phyloP scores from a whole-genome alignment of 1,284 basidiomycete species.

The Phenoliferia sp. region DNA sequence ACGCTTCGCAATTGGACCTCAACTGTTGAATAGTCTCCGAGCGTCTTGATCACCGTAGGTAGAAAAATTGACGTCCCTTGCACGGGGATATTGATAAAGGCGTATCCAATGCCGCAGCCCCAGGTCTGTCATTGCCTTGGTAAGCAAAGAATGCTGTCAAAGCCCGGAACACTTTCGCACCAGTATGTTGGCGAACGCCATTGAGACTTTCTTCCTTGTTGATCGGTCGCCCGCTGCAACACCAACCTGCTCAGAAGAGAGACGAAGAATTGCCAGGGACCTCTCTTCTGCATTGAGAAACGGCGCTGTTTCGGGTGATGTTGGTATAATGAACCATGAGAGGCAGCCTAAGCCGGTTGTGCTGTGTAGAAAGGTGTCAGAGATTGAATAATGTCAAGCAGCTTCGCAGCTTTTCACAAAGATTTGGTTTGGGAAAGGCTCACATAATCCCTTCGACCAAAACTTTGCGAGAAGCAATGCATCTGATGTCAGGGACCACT shows the following conservation, averaged over 20 bases:
- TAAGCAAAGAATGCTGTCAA: neutral
- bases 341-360: slow-evolving; percentile 40
- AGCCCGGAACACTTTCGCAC: too few relatives aligned
- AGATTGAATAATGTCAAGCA: too few relatives aligned
- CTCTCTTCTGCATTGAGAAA: slow-evolving; percentile 42
- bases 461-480: slow-evolving; percentile 2
- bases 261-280: neutral
- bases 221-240: neutral
- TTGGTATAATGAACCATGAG: slow-evolving; percentile 41
- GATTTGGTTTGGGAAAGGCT: too few relatives aligned
- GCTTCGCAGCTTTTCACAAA: too few relatives aligned
- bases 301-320: slow-evolving; percentile 38
- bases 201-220: neutral
- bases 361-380: neutral
- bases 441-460: slow-evolving; percentile 38
- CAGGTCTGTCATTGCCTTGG: slow-evolving; percentile 4
- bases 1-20: slow-evolving; percentile 19
- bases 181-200: slow-evolving; percentile 33
- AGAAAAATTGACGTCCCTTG: slow-evolving; percentile 38
- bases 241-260: neutral
- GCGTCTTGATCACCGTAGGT: slow-evolving; percentile 33
- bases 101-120: slow-evolving; percentile 30
- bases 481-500: too few relatives aligned
- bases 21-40: slow-evolving; percentile 20
- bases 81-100: slow-evolving; percentile 35